Evolutionary conservation across 805 yeast genomes (phyloP).

Genomic region (Candida cerambycidarum): DNA sequence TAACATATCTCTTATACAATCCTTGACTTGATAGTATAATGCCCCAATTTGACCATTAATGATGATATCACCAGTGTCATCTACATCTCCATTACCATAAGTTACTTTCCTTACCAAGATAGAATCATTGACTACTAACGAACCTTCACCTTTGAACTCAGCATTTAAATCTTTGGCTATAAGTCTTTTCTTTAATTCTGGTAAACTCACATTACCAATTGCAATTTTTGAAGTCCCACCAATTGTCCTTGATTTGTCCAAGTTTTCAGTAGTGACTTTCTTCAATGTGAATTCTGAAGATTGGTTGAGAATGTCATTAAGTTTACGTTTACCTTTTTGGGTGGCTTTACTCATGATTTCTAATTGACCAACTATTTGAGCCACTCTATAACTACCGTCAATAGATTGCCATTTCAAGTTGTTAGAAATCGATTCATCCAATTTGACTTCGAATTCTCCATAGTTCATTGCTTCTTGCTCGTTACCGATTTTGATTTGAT

Average conservation of each 20-base stretch:
- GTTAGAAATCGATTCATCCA: conserved; percentile 65
- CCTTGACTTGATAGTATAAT: conserved; percentile 75
- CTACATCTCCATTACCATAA: conserved; percentile 34
- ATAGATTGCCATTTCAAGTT: conserved; percentile 79
- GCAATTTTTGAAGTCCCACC: conserved; percentile 45
- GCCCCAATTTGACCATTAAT: conserved; percentile 80
- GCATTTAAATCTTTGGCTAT: conserved; percentile 62
- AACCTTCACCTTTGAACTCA: conserved; percentile 92
- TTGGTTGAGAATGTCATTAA: conserved; percentile 29
- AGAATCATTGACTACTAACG: conserved; percentile 76
- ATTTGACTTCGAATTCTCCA: conserved; percentile 55
- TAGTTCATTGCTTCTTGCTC: conserved; percentile 35
- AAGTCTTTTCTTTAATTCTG: conserved; percentile 71
- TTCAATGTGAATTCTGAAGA: conserved; percentile 30
- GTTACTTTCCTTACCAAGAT: conserved; percentile 72
- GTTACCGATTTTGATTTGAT: conserved; percentile 49
- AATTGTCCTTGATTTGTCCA: background rate
- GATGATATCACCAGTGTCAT: conserved; percentile 75
- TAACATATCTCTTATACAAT: conserved; percentile 67
- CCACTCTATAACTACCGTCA: conserved; percentile 76
- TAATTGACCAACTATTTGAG: conserved; percentile 76
- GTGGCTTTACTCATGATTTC: conserved; percentile 28
- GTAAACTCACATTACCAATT: conserved; percentile 85
- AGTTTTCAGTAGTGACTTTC: conserved; percentile 4
- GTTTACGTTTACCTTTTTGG: conserved; percentile 9